Evolutionary conservation across 768 basidiomycete species (phyloP).

Genomic region (Pleurotus tuoliensis): DNA sequence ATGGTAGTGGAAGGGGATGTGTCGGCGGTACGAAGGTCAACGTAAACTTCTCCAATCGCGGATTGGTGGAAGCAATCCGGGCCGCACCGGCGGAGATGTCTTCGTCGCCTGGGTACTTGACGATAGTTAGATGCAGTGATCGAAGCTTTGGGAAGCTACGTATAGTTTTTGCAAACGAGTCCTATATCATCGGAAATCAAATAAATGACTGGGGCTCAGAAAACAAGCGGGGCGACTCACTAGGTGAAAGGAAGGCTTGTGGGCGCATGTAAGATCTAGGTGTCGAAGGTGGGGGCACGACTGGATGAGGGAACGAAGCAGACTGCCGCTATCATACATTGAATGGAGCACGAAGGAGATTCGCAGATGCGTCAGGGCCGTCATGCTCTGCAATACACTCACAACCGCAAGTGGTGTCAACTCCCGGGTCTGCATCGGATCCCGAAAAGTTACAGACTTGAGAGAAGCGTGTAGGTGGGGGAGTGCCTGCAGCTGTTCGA

Average conservation of each 20-base stretch:
- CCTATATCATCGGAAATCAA: slow-evolving; percentile 28
- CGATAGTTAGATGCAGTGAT: slow-evolving; percentile 58
- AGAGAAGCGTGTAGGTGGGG: slow-evolving; percentile 47
- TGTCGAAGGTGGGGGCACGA: slow-evolving; percentile 63
- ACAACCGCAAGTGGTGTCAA: slow-evolving; percentile 60
- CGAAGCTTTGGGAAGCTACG: slow-evolving; percentile 61
- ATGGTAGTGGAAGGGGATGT: slow-evolving; percentile 47
- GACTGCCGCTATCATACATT: slow-evolving; percentile 68
- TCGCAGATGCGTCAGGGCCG: slow-evolving; percentile 52
- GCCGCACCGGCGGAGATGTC: slow-evolving; percentile 54
- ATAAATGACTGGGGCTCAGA: background rate
- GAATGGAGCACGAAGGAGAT: slow-evolving; percentile 69
- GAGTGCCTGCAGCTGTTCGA: slow-evolving; percentile 63
- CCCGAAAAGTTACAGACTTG: slow-evolving; percentile 56
- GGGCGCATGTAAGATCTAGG: slow-evolving; percentile 62
- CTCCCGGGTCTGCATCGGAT: slow-evolving; percentile 65
- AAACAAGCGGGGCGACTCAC: slow-evolving; percentile 32
- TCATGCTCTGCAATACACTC: slow-evolving; percentile 53
- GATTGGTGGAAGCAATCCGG: slow-evolving; percentile 62
- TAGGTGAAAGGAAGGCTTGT: slow-evolving; percentile 70
- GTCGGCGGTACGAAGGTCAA: slow-evolving; percentile 60
- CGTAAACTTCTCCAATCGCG: slow-evolving; percentile 60
- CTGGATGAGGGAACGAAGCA: slow-evolving; percentile 62
- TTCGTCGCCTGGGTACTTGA: slow-evolving; percentile 64
- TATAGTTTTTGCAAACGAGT: slow-evolving; percentile 59